These are phyloP conservation scores for Chlamydomonas schloesseri DNA, from an alignment of 139 green algal species.

Conservation along the genomic window DNA sequence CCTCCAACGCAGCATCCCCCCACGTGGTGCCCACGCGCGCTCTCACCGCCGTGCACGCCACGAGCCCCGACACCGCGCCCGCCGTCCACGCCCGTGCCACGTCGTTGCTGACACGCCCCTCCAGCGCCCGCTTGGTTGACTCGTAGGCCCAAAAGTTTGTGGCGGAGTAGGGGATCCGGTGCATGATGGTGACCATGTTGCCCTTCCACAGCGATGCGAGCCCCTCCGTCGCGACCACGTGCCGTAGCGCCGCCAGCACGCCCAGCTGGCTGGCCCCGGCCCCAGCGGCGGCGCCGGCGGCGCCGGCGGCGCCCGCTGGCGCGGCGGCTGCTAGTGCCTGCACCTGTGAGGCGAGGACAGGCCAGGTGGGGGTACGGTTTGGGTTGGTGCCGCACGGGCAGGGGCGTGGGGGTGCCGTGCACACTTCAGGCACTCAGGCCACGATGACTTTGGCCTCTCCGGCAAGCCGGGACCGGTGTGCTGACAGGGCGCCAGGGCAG, in stretches of 20 bases:
- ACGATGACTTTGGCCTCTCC: too few species aligned
- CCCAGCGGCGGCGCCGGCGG: background rate
- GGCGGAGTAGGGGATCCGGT: slow-evolving; percentile 96
- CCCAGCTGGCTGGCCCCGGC: background rate
- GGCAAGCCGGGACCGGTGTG: too few species aligned
- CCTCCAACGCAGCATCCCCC: too few species aligned
- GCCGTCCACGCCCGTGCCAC: slow-evolving; percentile 71
- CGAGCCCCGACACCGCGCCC: slow-evolving; percentile 82
- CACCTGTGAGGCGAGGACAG: background rate
- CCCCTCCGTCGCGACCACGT: slow-evolving; percentile 78
- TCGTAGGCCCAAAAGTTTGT: slow-evolving; percentile 97
- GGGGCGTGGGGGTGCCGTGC: too few species aligned
- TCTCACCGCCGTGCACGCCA: slow-evolving; percentile 88
- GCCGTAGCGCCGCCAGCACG: slow-evolving; percentile 13
- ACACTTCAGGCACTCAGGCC: too few species aligned
- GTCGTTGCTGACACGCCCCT: slow-evolving; percentile 51
- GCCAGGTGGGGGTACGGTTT: background rate
- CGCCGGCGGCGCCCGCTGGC: background rate
- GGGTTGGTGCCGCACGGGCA: too few species aligned
- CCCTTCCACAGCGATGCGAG: slow-evolving; percentile 91
- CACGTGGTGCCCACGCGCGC: too few species aligned
- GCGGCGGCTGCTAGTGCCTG: background rate
- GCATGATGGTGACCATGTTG: slow-evolving; percentile 92
- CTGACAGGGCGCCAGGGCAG: too few species aligned
- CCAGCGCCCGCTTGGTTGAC: slow-evolving; percentile 49